Base-by-base conservation (phyloP, 169 alveolate genomes). In the Theileria annulata region DNA sequence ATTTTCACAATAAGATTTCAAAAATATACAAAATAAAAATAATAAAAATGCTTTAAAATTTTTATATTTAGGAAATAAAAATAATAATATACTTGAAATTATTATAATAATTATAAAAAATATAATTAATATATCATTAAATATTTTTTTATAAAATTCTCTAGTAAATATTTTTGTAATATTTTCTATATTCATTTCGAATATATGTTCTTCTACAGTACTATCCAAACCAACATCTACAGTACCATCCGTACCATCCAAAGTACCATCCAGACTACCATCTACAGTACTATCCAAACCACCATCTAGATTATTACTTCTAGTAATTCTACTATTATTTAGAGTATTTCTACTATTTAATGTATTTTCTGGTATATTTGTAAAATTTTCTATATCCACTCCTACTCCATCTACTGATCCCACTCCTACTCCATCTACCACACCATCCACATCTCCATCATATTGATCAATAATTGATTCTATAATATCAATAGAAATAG, bases 1-100 rank as follows among this genome's bases (percentile, higher is more conserved):
- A n/a, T n/a, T 74, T 10, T 81, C 79, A 47, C 79, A 81, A 51
- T 81, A 84, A 25, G 75, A 76, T 31, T 82, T 74, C 72, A 82
- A 0, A 54, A 75, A 1, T 2, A 82, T 33, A 31, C 84, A 62
- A 9, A 75, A 48, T 25, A 66, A n/a, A 35, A 82, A 82, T 10
- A 82, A 19, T 13, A 75, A 28, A 1, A 74, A 6, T 8, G 85
- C 85, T 64, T 82, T 82, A 10, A 75, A 0, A 6, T 77, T 80
- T 58, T 56, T 12, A 63, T 73, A 21, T 1, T 49, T 23, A 3
- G 51, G 37, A 21, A 62, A 62, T 8, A 62, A 37, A 2, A 62
- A 27, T 37, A 62, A 10, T 21, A 30, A 21, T 9, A 62, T 3
- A 19, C 19, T 6, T 21, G 25, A 15, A 9, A 21, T 12, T 5